Percentiles rank a stretch among this genome's conserved stretches.
These are phyloP conservation scores for Leptomonas pyrrhocoris DNA, from an alignment of 208 protist species.

Conservation along the genomic window DNA sequence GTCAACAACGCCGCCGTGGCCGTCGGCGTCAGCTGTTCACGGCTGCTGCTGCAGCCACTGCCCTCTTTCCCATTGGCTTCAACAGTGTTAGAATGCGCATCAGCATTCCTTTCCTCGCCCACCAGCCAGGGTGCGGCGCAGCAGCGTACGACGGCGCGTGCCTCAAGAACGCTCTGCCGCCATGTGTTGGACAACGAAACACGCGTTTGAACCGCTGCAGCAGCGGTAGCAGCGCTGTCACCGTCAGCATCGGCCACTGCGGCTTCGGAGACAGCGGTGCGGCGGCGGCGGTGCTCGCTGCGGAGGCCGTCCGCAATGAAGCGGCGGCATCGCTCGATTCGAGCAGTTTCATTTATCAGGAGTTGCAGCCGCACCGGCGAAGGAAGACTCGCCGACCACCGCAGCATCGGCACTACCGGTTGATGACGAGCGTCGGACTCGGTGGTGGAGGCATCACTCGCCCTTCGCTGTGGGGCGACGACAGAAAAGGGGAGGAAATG, in stretches of 20 bases:
- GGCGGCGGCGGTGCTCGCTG: not conserved
- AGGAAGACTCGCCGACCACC: slow-evolving; percentile 26
- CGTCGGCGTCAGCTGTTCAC: not conserved
- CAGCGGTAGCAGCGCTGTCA: not conserved
- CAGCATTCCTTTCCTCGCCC: not conserved
- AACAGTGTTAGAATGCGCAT: not conserved
- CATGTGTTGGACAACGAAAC: slow-evolving; percentile 5
- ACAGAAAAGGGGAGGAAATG: slow-evolving; percentile 17
- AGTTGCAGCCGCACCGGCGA: slow-evolving; percentile 18
- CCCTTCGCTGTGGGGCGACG: not conserved
- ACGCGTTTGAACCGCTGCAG: not conserved
- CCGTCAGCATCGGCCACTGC: not conserved
- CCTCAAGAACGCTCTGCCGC: slow-evolving; percentile 8
- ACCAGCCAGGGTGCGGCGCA: slow-evolving; percentile 26
- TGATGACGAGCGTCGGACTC: no score
- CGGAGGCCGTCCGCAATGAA: not conserved
- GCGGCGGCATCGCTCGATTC: slow-evolving; percentile 10
- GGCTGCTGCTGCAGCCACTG: not conserved
- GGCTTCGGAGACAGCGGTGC: not conserved
- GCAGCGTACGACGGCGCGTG: slow-evolving; percentile 23
- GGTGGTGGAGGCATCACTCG: not conserved
- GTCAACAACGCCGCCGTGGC: not conserved
- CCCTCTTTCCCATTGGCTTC: not conserved
- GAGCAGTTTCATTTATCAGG: slow-evolving; percentile 14
- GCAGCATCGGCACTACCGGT: slow-evolving; percentile 4